These are phyloP conservation scores for Trichoderma brevicompactum DNA, from an alignment of 2,329 filamentous ascomycete species.

Conservation along the genomic window DNA sequence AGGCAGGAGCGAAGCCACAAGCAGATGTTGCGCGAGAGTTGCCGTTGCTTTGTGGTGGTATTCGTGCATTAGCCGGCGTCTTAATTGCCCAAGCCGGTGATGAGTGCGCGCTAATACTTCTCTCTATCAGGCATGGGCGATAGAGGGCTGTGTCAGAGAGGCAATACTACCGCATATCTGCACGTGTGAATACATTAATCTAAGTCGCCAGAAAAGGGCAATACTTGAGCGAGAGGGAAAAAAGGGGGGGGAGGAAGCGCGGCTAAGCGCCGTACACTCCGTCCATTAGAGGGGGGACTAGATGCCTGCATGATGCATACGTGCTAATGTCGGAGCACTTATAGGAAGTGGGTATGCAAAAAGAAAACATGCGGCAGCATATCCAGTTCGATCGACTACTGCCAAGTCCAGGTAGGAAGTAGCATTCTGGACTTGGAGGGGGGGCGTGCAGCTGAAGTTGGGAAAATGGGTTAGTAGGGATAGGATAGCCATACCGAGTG, in stretches of 20 bases:
- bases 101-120: too few species aligned
- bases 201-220: neutral
- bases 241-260: neutral
- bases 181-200: neutral
- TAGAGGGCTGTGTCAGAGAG: too few species aligned
- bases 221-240: neutral
- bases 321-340: too few species aligned
- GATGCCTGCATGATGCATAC: neutral
- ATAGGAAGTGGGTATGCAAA: neutral
- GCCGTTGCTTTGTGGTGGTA: too few species aligned
- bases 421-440: neutral
- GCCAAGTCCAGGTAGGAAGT: too few species aligned
- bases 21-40: too few species aligned
- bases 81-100: too few species aligned
- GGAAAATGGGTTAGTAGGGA: slow-evolving; percentile 6
- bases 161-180: neutral
- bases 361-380: neutral
- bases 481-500: too few species aligned
- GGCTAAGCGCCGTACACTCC: neutral
- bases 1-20: too few species aligned
- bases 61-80: too few species aligned
- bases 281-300: neutral
- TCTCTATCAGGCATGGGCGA: too few species aligned
- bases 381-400: too few species aligned
- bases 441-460: slow-evolving; percentile 17